Evolutionary conservation across 2,329 filamentous ascomycete species (phyloP), one percentile per base, ranked within the genome.

Genomic region (Cladophialophora immunda): DNA sequence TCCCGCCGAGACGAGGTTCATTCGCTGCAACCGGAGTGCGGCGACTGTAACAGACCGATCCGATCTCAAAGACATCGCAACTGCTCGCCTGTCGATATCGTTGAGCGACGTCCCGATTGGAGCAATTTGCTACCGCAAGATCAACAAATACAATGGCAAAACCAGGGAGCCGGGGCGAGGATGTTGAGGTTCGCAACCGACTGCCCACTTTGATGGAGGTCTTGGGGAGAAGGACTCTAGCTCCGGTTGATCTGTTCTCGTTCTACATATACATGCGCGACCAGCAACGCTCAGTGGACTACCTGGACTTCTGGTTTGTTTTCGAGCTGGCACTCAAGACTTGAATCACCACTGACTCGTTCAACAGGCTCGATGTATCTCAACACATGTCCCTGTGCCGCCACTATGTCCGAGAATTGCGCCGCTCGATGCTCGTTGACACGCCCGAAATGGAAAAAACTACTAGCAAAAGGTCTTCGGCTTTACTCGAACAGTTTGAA

Each of bases 201-300:
- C 87, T 99, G 66, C 95, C 95, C 55, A 97, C 93, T 1, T 87
- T 99, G 59, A 97, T 97, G 77, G 96, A 99, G 81, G 95, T 99
- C 64, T 84, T 99, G 68, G 97, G 93, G 77, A 89, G 96, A 72
- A 90, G 93, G 71, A 99, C 95, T n/a, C 86, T 96, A 22, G 92
- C 96, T 57, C 95, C 95, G 0, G 94, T 99, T 65, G 96, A 99
- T 76, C 85, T 99, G 11, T 99, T 97, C 80, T 97, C 94, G 1
- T 99, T 99, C 83, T 99, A 99, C 81, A 99, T 99, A 75, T 99
- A 97, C 81, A 99, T 99, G 95, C 89, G 95, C 75, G 96, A 99
- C 79, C 94, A 97, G 81, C 95, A 99, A 80, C 89, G 94, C 78
- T 97, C 94, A 7, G 95, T 99, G 13, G 95, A 99, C 76, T 99